A percentile compares a stretch with the other conserved stretches of the same genome.
These are phyloP conservation scores for Hansfordia pulvinata DNA, from an alignment of 2,329 filamentous ascomycete genomes.

Conservation along the genomic window DNA sequence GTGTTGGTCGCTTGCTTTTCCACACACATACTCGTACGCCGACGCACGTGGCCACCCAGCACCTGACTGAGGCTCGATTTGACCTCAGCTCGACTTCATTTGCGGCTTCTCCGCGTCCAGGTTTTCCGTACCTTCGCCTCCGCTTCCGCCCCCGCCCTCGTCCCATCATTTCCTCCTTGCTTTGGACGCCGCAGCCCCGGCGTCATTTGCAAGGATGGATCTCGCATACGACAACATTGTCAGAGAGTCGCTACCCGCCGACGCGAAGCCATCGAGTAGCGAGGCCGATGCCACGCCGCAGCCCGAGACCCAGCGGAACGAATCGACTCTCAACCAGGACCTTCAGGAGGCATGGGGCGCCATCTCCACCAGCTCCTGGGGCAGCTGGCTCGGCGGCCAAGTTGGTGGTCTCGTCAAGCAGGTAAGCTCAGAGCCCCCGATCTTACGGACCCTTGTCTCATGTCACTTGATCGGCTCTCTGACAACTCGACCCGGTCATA, in stretches of 20 bases:
- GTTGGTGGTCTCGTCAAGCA: conserved; percentile 90
- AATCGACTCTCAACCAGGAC: conserved; percentile 63
- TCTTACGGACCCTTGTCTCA: too few relatives aligned
- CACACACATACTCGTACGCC: too few relatives aligned
- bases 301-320: conserved; percentile 21
- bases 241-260: conserved; percentile 59
- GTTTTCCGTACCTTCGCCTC: too few relatives aligned
- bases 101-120: too few relatives aligned
- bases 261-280: too few relatives aligned
- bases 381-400: conserved; percentile 73
- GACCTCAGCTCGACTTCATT: too few relatives aligned
- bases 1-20: too few relatives aligned
- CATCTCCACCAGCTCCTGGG: conserved; percentile 86
- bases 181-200: conserved; percentile 7
- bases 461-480: too few relatives aligned
- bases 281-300: too few relatives aligned
- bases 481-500: conserved; percentile 5
- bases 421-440: conserved; percentile 37
- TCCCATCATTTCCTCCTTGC: conserved; percentile 1
- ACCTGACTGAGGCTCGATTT: too few relatives aligned
- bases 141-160: not conserved
- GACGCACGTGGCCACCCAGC: too few relatives aligned
- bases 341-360: conserved; percentile 93
- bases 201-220: conserved; percentile 69
- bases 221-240: conserved; percentile 94